Evolutionary conservation across 257 asterid genomes (phyloP), one percentile per base, ranked within the genome.

Genomic region (Solanum tacnaense): DNA sequence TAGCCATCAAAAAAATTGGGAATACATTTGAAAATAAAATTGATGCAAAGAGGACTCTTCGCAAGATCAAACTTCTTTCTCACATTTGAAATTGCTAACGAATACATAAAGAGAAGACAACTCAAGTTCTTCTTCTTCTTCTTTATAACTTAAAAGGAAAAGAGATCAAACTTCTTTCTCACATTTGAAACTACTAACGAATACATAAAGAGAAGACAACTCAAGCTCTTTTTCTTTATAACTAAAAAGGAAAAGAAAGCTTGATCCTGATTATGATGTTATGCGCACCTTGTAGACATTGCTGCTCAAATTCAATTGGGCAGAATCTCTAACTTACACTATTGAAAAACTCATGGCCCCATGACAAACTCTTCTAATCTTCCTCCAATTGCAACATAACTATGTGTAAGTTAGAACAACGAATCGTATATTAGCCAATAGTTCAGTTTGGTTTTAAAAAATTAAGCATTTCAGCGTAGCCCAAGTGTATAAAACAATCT

Each of bases 1-100:
- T 94, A 84, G 98, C 99, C 75, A 95, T 96, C 87, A 95, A 96
- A 96, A 93, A 95, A 87, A 96, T 95, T 70, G 98, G 96, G 32
- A 96, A 93, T 87, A 96, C 98, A 35, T 96, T 96, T 67, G 98
- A 96, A 89, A 95, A 96, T 87, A 89, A 96, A 76, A 96, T 96
- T 84, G 99, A 96, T 85, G 99, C 98, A 65, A 95, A 93, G 76
- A 89, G 98, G 89, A 96, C 98, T 39, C 91, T 96, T 89, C 96
- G 98, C 15, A 97, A 96, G 83, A 96, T 96, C 89, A 94, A 96
- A 92, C 96, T 96, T 87, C 94, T 96, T 27, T 92, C 95, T 20
- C 99, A 96, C 88, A 95, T 96, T 49, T 15, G 21, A 49, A 49
- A 49, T 5, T 49, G 58, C 58, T 49, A 49, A 49, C 58, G 58